Evolutionary conservation across 23 red algal genomes (phyloP).

Genomic region (Pyropia haitanensis): DNA sequence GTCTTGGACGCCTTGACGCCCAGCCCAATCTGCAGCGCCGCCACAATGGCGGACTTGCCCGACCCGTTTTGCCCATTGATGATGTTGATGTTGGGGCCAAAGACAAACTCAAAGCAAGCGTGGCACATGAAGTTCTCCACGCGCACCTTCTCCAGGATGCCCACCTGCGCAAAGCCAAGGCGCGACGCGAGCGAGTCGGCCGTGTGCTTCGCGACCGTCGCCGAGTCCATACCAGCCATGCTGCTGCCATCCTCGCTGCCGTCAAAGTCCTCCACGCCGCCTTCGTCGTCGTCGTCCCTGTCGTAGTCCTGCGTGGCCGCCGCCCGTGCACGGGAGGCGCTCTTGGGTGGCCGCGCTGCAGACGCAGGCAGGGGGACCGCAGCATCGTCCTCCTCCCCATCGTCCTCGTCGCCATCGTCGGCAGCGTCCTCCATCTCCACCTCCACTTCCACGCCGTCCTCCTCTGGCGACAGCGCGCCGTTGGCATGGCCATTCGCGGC

Average conservation of each 20-base stretch:
- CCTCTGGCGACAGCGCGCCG: too few species aligned
- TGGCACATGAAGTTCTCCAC: conserved; percentile 96
- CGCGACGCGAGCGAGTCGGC: neutral
- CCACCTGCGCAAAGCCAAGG: conserved; percentile 35
- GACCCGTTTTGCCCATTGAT: conserved; percentile 83
- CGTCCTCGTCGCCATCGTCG: too few species aligned
- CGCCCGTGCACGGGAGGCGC: neutral
- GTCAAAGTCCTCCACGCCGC: neutral
- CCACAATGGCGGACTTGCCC: conserved; percentile 91
- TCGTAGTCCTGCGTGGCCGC: neutral
- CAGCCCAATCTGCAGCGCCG: conserved; percentile 76
- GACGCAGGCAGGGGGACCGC: too few species aligned
- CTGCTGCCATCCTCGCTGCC: too few species aligned
- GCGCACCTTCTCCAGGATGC: conserved; percentile 66
- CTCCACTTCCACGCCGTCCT: too few species aligned
- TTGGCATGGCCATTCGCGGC: too few species aligned
- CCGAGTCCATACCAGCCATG: too few species aligned
- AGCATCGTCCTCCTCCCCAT: too few species aligned
- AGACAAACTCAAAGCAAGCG: conserved; percentile 48
- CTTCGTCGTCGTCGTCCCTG: conserved; percentile 23
- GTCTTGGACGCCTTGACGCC: conserved; percentile 34
- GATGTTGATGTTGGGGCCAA: conserved; percentile 91
- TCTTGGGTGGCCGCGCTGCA: too few species aligned
- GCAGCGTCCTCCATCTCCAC: too few species aligned
- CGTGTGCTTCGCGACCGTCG: conserved; percentile 3